phyloP scores from a whole-genome alignment of 2,329 filamentous ascomycete species.

The Trichoderma harzianum region DNA sequence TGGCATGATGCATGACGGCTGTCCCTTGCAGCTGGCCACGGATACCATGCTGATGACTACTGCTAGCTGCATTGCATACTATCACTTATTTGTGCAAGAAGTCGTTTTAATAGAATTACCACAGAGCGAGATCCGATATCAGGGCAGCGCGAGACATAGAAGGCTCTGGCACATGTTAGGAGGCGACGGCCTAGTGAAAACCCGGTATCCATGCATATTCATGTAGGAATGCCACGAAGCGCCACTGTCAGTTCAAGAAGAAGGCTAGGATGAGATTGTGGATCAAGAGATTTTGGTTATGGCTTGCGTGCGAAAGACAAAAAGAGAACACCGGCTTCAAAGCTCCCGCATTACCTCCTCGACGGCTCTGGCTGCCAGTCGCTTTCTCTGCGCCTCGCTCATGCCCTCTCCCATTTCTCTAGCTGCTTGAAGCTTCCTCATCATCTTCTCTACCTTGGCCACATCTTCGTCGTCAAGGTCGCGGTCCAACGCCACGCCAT shows the following conservation, averaged over 20 bases:
- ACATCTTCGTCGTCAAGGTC: slow-evolving; percentile 49
- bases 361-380: slow-evolving; percentile 59
- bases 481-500: slow-evolving; percentile 19
- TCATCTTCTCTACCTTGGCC: slow-evolving; percentile 59
- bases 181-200: too few species aligned
- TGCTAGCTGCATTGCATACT: background rate
- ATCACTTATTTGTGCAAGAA: background rate
- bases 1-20: slow-evolving; percentile 2
- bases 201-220: background rate
- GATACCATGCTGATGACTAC: background rate
- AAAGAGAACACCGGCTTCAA: slow-evolving; percentile 24
- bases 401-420: slow-evolving; percentile 57
- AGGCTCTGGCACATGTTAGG: background rate
- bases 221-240: background rate
- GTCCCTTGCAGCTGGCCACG: background rate
- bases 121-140: background rate
- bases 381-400: slow-evolving; percentile 58
- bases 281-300: background rate
- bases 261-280: background rate
- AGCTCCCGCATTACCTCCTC: slow-evolving; percentile 62
- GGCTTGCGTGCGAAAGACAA: background rate
- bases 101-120: background rate
- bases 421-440: slow-evolving; percentile 61
- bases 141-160: background rate
- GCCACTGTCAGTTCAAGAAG: background rate